These are phyloP conservation scores for Erythrophleum fordii DNA, from an alignment of 306 rosid genomes.

Conservation along the genomic window DNA sequence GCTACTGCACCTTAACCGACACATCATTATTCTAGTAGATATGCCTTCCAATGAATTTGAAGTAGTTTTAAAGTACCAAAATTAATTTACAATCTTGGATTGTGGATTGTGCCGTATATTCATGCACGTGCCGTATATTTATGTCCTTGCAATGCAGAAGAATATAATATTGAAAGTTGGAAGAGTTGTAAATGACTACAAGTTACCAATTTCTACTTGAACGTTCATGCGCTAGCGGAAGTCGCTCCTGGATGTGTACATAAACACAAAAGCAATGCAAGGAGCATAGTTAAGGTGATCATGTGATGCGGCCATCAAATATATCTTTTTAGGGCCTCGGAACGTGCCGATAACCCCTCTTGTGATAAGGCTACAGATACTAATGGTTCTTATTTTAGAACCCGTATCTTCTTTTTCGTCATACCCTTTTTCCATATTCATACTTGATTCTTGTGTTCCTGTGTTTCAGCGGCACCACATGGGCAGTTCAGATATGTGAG, in stretches of 20 bases:
- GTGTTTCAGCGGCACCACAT: conserved; percentile 43
- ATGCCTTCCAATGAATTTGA: conserved; percentile 27
- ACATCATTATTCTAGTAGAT: background rate
- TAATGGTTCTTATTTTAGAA: conserved; percentile 35
- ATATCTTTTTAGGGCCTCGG: conserved; percentile 39
- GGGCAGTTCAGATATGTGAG: conserved; percentile 42
- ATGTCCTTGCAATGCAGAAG: background rate
- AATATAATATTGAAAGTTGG: background rate
- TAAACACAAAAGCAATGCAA: conserved; percentile 12
- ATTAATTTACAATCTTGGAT: conserved; percentile 9
- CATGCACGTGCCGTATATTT: conserved; percentile 27
- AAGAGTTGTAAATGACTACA: conserved; percentile 18
- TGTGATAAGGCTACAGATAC: conserved; percentile 18
- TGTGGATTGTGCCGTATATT: background rate
- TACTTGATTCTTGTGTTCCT: conserved; percentile 19
- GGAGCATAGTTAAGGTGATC: conserved; percentile 24
- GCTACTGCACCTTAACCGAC: background rate
- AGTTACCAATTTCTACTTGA: background rate
- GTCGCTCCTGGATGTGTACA: conserved; percentile 14
- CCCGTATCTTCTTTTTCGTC: conserved; percentile 1
- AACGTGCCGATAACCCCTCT: conserved; percentile 30
- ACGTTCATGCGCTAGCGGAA: background rate
- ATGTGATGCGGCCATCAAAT: conserved; percentile 12
- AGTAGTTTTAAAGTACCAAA: background rate
- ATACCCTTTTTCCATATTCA: background rate